Evolutionary conservation across 2,329 filamentous ascomycete species (phyloP), one percentile per base, ranked within the genome.

Genomic region (Fusarium sp.): DNA sequence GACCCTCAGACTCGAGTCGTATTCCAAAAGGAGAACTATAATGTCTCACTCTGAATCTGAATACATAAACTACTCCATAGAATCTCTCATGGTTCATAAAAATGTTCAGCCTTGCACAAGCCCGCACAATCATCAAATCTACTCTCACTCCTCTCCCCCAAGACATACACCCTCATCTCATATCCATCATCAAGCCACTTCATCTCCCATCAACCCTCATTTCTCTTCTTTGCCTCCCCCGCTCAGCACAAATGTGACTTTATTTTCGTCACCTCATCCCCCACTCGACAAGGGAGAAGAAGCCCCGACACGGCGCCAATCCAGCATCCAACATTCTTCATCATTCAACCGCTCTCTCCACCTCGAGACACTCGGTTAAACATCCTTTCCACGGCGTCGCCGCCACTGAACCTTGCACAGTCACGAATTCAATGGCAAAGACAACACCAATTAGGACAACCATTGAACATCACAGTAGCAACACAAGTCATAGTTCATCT

Each of bases 271-370:
- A 58, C 57, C 59, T 57, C 57, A 69, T 62, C 54, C 54, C 57
- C 57, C 64, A 64, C 71, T 72, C 42, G 29, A 18, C 38, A 65
- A 74, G 72, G 72, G 72, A 73, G 66, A 57, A 62, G 69, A 69
- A 67, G 72, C 67, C 72, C 40, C 40, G 38, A 14, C 16, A 27
- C 42, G 7, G 34, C 29, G n/a, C 50, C 42, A 47, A 61, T 52
- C 29, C 29, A 31, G 9, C 29, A 31, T 31, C 29, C 29, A 31
- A 54, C 56, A 74, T 71, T 73, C 71, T 62, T 67, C 60, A 71
- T 62, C 74, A 64, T 58, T 67, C 13, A 58, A 24, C 29, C 40
- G 40, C 59, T 34, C 10, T 35, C 34, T 58, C 35, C 56, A 37
- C 35, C 54, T 18, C 22, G 34, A 52, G 47, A 52, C 27, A 31